Conservation (phyloP, 129 eudicot species). For the Oenanthe sinensis region DNA sequence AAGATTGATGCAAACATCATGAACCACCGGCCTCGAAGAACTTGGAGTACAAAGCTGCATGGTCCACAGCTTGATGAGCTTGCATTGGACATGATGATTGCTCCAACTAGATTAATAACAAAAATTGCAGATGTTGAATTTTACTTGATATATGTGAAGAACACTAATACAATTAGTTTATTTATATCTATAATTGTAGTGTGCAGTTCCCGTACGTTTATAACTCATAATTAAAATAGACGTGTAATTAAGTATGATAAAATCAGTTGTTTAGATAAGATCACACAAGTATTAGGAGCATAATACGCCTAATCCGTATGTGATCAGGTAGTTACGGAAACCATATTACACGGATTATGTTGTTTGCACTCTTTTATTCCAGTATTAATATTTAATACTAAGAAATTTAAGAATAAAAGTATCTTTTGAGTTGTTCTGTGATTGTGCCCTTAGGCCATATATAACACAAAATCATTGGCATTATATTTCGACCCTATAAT, state of each 20-base stretch:
- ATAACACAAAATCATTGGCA: too few relatives aligned
- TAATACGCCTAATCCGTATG: background rate
- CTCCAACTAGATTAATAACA: background rate
- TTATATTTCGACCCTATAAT: too few relatives aligned
- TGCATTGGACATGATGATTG: background rate
- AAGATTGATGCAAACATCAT: slow-evolving; percentile 32
- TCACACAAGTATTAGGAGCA: background rate
- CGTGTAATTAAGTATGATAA: background rate
- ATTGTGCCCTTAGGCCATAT: too few relatives aligned
- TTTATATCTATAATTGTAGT: too few relatives aligned
- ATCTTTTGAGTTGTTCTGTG: too few relatives aligned
- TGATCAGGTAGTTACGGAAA: background rate
- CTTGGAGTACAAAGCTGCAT: slow-evolving; percentile 13
- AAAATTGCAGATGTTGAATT: too few relatives aligned
- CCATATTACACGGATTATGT: background rate
- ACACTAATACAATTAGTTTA: too few relatives aligned
- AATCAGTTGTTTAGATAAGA: background rate
- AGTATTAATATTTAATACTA: background rate
- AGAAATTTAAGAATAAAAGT: too few relatives aligned
- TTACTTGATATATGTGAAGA: too few relatives aligned
- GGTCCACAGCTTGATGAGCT: background rate
- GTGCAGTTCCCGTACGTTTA: background rate
- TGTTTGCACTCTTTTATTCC: background rate
- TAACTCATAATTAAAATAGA: background rate
- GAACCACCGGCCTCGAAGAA: slow-evolving; percentile 28